A percentile compares a stretch with the other conserved stretches of the same genome.
Evolutionary conservation across 352 stramenopile species (phyloP).

Genomic region (Aphanomyces astaci): DNA sequence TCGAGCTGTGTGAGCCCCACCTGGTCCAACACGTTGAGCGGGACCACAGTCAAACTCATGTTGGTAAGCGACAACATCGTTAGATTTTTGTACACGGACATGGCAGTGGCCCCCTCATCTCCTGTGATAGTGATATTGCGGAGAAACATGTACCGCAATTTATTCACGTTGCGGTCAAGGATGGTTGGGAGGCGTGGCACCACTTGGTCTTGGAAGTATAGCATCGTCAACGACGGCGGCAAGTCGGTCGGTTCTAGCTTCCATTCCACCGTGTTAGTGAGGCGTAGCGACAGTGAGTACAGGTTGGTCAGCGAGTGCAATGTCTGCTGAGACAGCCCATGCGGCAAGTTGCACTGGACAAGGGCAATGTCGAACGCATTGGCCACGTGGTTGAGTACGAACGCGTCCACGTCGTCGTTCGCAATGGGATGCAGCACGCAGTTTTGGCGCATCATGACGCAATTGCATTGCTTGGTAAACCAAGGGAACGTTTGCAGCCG

Average conservation of each 20-base stretch:
- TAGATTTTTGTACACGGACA: not conserved
- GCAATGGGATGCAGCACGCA: not conserved
- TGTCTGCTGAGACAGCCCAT: not conserved
- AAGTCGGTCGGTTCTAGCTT: not conserved
- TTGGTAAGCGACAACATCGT: conserved; percentile 1
- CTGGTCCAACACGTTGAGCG: not conserved
- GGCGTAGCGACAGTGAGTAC: conserved; percentile 1
- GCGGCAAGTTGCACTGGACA: conserved; percentile 6
- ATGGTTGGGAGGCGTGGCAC: not conserved
- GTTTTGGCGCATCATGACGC: conserved; percentile 13
- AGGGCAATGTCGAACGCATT: conserved; percentile 13
- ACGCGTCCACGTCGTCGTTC: not conserved
- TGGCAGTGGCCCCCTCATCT: not conserved
- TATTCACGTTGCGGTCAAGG: not conserved
- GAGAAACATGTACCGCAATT: conserved; percentile 5
- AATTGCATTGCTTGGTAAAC: not conserved
- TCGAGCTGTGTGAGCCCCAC: not conserved
- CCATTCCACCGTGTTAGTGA: conserved; percentile 17
- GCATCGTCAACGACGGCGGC: not conserved
- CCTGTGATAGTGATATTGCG: not conserved
- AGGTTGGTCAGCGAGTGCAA: not conserved
- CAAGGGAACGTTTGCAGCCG: conserved; percentile 14
- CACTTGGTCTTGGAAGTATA: not conserved
- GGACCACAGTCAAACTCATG: not conserved
- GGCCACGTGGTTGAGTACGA: not conserved